Percentiles rank a stretch among this genome's conserved stretches.
phyloP scores from a whole-genome alignment of 1,139 yeast genomes.

The Ogataea hybrid region DNA sequence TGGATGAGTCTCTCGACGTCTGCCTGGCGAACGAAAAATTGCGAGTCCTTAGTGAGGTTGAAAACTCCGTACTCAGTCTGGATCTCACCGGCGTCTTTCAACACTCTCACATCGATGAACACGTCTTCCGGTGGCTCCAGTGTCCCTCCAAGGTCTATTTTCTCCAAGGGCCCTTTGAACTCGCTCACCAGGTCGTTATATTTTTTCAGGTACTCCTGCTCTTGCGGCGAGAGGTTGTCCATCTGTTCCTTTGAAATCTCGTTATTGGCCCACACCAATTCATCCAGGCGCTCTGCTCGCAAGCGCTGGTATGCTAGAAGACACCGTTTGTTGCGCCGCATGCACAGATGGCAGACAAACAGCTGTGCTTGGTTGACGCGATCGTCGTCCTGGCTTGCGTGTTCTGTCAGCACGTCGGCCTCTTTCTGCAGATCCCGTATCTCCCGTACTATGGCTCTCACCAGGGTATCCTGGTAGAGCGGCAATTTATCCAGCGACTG shows the following conservation, averaged over 20 bases:
- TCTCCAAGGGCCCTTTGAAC: conserved; percentile 76
- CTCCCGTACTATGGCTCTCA: conserved; percentile 62
- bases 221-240: conserved; percentile 69
- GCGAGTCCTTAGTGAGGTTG: conserved; percentile 92
- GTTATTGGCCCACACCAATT: conserved; percentile 63
- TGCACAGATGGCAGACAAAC: conserved; percentile 77
- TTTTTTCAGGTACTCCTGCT: conserved; percentile 71
- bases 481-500: conserved; percentile 67
- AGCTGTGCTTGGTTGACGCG: conserved; percentile 65
- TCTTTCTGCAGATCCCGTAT: conserved; percentile 56
- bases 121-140: conserved; percentile 88
- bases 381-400: conserved; percentile 35
- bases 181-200: conserved; percentile 73
- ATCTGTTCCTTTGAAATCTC: conserved; percentile 34
- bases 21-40: conserved; percentile 87
- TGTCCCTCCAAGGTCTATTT: conserved; percentile 85
- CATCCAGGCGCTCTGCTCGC: conserved; percentile 66
- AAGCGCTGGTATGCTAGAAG: conserved; percentile 76
- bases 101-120: conserved; percentile 88
- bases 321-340: conserved; percentile 88
- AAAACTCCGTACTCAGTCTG: conserved; percentile 98
- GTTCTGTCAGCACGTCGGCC: conserved; percentile 48
- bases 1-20: conserved; percentile 93
- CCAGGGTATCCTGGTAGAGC: conserved; percentile 70
- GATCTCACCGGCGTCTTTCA: conserved; percentile 94